Evolutionary conservation across 2,329 filamentous ascomycete species (phyloP).

Genomic region (Beauveria pseudobassiana): DNA sequence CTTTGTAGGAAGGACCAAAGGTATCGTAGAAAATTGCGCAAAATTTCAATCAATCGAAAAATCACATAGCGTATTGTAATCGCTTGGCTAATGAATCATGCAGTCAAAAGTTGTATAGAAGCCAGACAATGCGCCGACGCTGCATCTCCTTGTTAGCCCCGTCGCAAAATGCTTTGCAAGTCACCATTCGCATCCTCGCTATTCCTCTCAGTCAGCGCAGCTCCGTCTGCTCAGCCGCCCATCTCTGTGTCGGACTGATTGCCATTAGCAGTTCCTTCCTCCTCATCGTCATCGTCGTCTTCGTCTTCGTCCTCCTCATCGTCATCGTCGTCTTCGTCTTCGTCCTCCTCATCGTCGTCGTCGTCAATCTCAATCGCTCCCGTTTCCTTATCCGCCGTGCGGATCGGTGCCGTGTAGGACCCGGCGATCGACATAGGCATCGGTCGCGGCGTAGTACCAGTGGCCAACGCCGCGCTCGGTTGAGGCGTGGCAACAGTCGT

Average conservation of each 20-base stretch:
- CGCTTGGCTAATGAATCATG: neutral
- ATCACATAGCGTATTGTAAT: neutral
- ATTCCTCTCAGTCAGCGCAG: neutral
- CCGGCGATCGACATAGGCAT: constrained; percentile 7
- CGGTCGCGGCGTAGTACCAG: neutral
- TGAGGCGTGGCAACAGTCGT: too few relatives aligned
- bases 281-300: neutral
- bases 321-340: neutral
- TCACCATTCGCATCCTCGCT: neutral
- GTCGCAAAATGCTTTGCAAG: neutral
- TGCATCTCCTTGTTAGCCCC: neutral
- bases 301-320: neutral
- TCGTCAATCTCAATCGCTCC: neutral
- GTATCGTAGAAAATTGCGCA: neutral
- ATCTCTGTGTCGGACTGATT: too few relatives aligned
- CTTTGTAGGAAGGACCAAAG: neutral
- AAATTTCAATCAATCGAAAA: neutral
- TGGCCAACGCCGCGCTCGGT: too few relatives aligned
- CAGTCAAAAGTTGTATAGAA: neutral
- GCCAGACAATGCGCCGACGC: neutral
- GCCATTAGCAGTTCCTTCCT: neutral
- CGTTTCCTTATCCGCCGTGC: neutral
- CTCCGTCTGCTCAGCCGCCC: too few relatives aligned
- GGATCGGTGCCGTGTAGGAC: neutral
- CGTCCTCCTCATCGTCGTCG: neutral